Percentiles rank a stretch among this genome's conserved stretches.
Conservation (phyloP, 1,284 basidiomycete genomes). For the Apiotrichum sp. region DNA sequence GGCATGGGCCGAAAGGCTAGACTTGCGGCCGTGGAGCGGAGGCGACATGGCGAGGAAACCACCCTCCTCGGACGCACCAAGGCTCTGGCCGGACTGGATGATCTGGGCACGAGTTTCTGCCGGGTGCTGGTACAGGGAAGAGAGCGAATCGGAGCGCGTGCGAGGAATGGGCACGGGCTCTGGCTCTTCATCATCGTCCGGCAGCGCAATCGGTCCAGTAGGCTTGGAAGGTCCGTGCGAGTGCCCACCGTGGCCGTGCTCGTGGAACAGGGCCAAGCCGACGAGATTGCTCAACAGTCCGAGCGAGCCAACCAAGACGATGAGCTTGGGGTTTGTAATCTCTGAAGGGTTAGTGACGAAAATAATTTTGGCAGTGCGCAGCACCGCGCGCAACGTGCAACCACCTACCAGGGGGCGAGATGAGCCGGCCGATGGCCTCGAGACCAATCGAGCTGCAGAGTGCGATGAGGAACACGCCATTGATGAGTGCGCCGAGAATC, state of each 20-base stretch:
- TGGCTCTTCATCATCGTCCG: slow-evolving; percentile 14
- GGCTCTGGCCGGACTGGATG: slow-evolving; percentile 65
- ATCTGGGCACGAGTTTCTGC: slow-evolving; percentile 81
- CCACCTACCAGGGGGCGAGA: slow-evolving; percentile 66
- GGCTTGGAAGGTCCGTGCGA: slow-evolving; percentile 14
- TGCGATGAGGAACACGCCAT: slow-evolving; percentile 92
- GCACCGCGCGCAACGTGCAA: background rate
- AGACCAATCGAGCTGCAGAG: slow-evolving; percentile 93
- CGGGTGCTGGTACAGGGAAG: slow-evolving; percentile 58
- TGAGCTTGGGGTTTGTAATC: slow-evolving; percentile 76
- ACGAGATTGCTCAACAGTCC: slow-evolving; percentile 89
- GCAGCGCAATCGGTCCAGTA: slow-evolving; percentile 21
- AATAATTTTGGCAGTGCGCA: background rate
- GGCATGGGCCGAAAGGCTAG: slow-evolving; percentile 2
- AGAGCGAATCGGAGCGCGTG: slow-evolving; percentile 40
- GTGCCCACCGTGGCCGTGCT: slow-evolving; percentile 57
- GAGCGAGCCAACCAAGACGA: slow-evolving; percentile 83
- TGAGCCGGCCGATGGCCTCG: slow-evolving; percentile 87
- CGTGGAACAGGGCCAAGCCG: slow-evolving; percentile 90
- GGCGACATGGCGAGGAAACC: slow-evolving; percentile 25
- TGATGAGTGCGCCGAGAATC: slow-evolving; percentile 88
- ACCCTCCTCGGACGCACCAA: slow-evolving; percentile 25
- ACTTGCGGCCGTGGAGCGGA: slow-evolving; percentile 16
- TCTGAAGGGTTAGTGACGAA: slow-evolving; percentile 52
- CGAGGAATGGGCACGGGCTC: slow-evolving; percentile 17